Evolutionary conservation across 768 basidiomycete genomes (phyloP), one percentile per base, ranked within the genome.

Genomic region (Leccinum boreale): DNA sequence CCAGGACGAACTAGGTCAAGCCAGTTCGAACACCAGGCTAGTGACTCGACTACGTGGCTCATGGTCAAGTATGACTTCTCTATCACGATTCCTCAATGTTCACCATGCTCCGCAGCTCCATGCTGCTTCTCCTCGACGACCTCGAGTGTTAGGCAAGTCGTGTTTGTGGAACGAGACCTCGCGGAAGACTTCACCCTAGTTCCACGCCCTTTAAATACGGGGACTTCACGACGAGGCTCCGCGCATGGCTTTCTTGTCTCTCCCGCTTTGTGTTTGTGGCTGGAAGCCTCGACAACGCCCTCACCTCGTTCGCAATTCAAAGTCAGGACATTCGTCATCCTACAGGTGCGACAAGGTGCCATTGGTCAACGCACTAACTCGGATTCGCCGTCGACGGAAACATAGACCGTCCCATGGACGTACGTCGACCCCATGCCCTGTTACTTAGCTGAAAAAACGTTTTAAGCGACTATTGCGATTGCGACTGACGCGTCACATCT

Each of bases 251-350:
- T 62, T 59, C 67, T 56, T 28, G 63, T 67, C 60, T 55, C 61
- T 55, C 61, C 50, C 58, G 61, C 67, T 64, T 61, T 60, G 58
- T 65, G 61, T 61, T 53, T 60, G 59, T 67, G 59, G 58, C 52
- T 46, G 62, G 60, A 62, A 55, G 62, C 53, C 51, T 55, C 69
- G 52, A 60, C 66, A 64, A 68, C 53, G 60, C 61, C 67, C 58
- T 59, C 58, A 57, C 69, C 67, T 73, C 66, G 53, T 69, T 62
- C 68, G 64, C 60, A 59, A 63, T 68, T 60, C 70, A 67, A 68
- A 61, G 60, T 62, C 69, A 65, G 60, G 60, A 58, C 60, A 54
- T 10, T 62, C 55, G 48, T 51, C 45, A 57, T 58, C 65, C 47
- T 67, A 57, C 55, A 59, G 63, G 59, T 58, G 47, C 56, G 45